phyloP scores from a whole-genome alignment of 345 rosid species.

The Streptanthus diversifolius region DNA sequence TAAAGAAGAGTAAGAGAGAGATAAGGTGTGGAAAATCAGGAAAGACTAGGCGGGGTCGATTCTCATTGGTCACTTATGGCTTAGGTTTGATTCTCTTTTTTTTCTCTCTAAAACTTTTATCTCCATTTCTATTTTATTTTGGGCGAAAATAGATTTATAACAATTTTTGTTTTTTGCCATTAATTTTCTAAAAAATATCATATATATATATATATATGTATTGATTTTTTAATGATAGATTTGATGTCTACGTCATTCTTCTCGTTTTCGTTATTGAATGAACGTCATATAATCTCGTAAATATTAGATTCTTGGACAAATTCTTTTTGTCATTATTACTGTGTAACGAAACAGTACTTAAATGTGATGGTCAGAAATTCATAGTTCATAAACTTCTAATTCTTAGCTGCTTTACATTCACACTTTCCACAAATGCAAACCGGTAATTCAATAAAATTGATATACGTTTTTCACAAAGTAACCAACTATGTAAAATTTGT shows the following conservation, averaged over 20 bases:
- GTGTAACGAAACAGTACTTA: too few species aligned
- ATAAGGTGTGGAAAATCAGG: conserved; percentile 34
- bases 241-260: conserved; percentile 2
- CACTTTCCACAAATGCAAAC: too few species aligned
- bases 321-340: too few species aligned
- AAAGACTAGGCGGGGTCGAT: conserved; percentile 34
- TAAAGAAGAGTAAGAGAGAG: conserved; percentile 30
- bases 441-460: too few species aligned
- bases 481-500: too few species aligned
- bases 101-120: not conserved
- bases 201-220: not conserved
- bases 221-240: not conserved
- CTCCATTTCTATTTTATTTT: not conserved
- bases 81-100: conserved; percentile 50
- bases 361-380: too few species aligned
- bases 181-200: too few species aligned
- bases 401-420: too few species aligned
- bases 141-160: not conserved
- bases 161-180: not conserved
- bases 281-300: not conserved
- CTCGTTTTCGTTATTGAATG: conserved; percentile 1
- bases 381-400: too few species aligned
- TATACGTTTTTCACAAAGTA: too few species aligned
- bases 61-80: conserved; percentile 67
- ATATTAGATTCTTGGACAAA: not conserved